These are phyloP conservation scores for Anthracocystis setariae DNA, from an alignment of 1,284 basidiomycete genomes.

Conservation along the genomic window DNA sequence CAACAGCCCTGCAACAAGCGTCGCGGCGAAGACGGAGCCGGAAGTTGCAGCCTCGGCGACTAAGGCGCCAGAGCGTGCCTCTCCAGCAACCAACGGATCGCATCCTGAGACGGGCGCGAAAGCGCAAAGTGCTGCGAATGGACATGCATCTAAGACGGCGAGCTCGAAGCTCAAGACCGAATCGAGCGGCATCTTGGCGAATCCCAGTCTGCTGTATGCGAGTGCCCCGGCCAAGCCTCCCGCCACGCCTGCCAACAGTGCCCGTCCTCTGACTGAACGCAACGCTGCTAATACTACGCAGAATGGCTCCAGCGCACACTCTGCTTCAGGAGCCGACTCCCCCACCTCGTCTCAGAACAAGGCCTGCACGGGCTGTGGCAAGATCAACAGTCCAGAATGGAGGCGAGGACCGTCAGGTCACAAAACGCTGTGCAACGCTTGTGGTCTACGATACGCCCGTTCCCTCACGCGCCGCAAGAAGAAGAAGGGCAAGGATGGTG, in stretches of 20 bases:
- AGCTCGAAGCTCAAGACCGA: conserved; percentile 24
- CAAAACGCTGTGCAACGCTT: conserved; percentile 67
- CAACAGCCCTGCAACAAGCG: not conserved
- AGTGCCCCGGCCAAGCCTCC: conserved; percentile 26
- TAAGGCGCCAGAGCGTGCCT: not conserved
- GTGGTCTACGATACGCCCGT: conserved; percentile 64
- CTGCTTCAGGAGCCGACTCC: conserved; percentile 9
- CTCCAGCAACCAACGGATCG: not conserved
- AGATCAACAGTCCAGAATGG: conserved; percentile 87
- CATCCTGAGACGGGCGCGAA: not conserved
- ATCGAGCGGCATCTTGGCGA: conserved; percentile 19
- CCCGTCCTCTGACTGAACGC: conserved; percentile 12
- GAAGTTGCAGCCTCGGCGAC: conserved; percentile 1
- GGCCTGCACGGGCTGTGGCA: conserved; percentile 66
- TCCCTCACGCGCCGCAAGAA: conserved; percentile 57
- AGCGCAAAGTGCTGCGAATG: conserved; percentile 11
- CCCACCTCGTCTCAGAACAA: conserved; percentile 42
- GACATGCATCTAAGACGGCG: conserved; percentile 19
- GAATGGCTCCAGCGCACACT: conserved; percentile 8
- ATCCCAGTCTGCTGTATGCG: conserved; percentile 35
- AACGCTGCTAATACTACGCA: conserved; percentile 4
- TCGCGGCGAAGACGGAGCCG: not conserved
- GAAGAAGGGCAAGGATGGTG: conserved; percentile 57
- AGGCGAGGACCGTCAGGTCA: conserved; percentile 73
- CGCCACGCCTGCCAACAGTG: not conserved